Base-by-base conservation (phyloP, 2,329 filamentous ascomycete species). In the Penicillium sclerotiorum region DNA sequence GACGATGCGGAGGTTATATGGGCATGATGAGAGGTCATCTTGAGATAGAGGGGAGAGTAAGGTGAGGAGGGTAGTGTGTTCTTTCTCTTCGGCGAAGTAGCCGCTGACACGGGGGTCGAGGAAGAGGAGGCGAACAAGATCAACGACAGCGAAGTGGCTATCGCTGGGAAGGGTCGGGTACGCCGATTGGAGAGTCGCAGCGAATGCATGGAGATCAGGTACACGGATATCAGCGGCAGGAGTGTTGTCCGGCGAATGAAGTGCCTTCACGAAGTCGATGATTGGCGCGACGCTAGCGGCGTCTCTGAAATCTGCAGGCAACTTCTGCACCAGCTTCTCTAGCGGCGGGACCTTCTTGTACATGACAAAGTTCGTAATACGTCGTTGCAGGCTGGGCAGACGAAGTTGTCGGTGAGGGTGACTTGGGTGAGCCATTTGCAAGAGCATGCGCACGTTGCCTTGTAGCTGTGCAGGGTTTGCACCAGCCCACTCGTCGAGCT, bases 1-100 rank as follows among this genome's bases (percentile, higher is more conserved):
- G 13, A 95, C 89, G 2, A 96, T 83, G 12, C 90, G 86, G 1
- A 95, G 79, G 4, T 89, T 86, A 65, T 96, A 96, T 0, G 90
- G 90, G 33, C 85, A 88, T 1, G 75, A 70, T 8, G 74, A 65
- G 25, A 81, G 76, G 5, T 74, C 67, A 81, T 84, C 50, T 17
- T 48, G 28, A 3, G 57, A 50, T 37, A 90, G 71, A n/a, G 76
- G 70, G 1, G 64, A 57, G 25, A 71, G 63, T 2, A 96, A 71
- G 0, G 80, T 75, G 27, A 79, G 65, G 12, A 93, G 74, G 0
- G 88, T 90, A 45, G 73, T 71, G 49, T 89, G 85, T 8, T 76
- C 76, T 13, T 76, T 67, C 67, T 96, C 90, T 65, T 94, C 88
- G 1, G 89, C 89, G 55, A 91, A 91, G 72, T 85, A 95, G 15